Evolutionary conservation across 768 basidiomycete species (phyloP).

Genomic region (Lactarius sp.): DNA sequence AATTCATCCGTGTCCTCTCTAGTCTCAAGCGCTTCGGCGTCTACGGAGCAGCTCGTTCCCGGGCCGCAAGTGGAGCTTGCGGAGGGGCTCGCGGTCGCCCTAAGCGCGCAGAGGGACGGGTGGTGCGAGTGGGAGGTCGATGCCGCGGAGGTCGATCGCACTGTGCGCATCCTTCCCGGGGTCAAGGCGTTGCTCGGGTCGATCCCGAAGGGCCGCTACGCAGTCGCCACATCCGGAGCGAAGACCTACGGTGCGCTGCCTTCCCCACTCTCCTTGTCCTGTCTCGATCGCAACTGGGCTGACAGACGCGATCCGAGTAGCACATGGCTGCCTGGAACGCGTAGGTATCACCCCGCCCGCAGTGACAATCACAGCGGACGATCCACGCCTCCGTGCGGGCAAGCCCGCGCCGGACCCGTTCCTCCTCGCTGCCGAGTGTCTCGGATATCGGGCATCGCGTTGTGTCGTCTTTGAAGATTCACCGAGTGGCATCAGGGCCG

Average conservation of each 20-base stretch:
- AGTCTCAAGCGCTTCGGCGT: neutral
- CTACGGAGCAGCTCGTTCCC: neutral
- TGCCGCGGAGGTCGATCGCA: constrained; percentile 51
- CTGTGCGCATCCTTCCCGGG: constrained; percentile 68
- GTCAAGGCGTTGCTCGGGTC: constrained; percentile 60
- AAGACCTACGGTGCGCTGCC: constrained; percentile 53
- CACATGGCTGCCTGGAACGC: constrained; percentile 64
- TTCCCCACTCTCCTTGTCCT: constrained; percentile 1
- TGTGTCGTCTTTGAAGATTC: constrained; percentile 80
- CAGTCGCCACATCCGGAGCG: constrained; percentile 70
- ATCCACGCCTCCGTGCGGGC: constrained; percentile 63
- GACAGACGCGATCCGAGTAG: constrained; percentile 30
- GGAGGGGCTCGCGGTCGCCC: neutral
- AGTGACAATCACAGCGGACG: constrained; percentile 72
- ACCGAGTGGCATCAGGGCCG: constrained; percentile 58
- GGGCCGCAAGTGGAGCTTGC: neutral
- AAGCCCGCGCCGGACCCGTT: constrained; percentile 62
- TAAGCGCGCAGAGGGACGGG: constrained; percentile 23
- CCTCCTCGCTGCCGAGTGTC: constrained; percentile 55
- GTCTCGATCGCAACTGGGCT: constrained; percentile 21
- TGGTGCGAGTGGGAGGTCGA: constrained; percentile 53
- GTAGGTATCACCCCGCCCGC: constrained; percentile 63
- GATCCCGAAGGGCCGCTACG: constrained; percentile 60
- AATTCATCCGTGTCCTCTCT: constrained; percentile 42
- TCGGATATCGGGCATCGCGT: constrained; percentile 50